Evolutionary conservation across 1,284 basidiomycete species (phyloP).

Genomic region (Exobasidium cylindrosporum): DNA sequence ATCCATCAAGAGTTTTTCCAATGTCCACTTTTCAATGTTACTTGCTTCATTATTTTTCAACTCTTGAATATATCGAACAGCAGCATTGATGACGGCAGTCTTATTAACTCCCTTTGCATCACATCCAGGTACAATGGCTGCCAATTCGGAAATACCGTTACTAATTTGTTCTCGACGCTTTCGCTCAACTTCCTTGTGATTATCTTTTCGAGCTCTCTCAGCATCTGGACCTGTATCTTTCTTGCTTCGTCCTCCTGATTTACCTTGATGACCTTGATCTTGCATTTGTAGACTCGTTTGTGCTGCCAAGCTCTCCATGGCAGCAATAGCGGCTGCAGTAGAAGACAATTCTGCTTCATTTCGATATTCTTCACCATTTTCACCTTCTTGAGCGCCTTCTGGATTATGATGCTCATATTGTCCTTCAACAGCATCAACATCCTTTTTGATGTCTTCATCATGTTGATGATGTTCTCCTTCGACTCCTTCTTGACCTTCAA

Average conservation of each 20-base stretch:
- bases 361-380: slow-evolving; percentile 20
- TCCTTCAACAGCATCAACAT: neutral
- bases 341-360: slow-evolving; percentile 32
- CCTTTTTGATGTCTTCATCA: slow-evolving; percentile 21
- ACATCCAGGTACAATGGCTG: slow-evolving; percentile 75
- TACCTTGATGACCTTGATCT: slow-evolving; percentile 10
- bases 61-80: slow-evolving; percentile 82
- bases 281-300: neutral
- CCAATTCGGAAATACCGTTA: slow-evolving; percentile 88
- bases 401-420: slow-evolving; percentile 15
- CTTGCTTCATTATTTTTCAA: slow-evolving; percentile 84
- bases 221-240: slow-evolving; percentile 33
- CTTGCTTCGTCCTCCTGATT: slow-evolving; percentile 6
- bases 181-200: slow-evolving; percentile 86
- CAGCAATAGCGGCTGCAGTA: slow-evolving; percentile 43
- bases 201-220: slow-evolving; percentile 48
- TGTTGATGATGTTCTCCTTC: slow-evolving; percentile 24
- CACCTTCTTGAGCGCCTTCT: slow-evolving; percentile 13
- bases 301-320: slow-evolving; percentile 38
- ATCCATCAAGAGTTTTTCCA: slow-evolving; percentile 86
- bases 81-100: slow-evolving; percentile 77
- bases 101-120: slow-evolving; percentile 75
- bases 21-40: slow-evolving; percentile 84
- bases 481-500: slow-evolving; percentile 8
- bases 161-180: slow-evolving; percentile 90